Evolutionary conservation across 2,329 filamentous ascomycete genomes (phyloP).

Genomic region (Xylariaceae sp.): DNA sequence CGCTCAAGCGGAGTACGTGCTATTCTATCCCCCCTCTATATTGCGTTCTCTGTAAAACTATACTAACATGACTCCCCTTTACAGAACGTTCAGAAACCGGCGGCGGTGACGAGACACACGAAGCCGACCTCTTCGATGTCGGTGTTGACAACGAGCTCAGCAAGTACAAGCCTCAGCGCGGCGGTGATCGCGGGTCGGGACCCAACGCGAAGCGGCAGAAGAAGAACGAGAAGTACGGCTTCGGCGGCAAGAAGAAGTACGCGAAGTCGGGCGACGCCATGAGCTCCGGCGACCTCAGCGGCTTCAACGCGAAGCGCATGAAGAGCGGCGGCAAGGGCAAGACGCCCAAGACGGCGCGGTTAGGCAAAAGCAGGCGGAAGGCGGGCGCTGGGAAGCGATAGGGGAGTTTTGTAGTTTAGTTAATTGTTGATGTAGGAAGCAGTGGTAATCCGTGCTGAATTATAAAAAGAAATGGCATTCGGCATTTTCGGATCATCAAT

Average conservation of each 20-base stretch:
- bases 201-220: slow-evolving; percentile 74
- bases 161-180: slow-evolving; percentile 40
- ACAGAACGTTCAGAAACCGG: slow-evolving; percentile 75
- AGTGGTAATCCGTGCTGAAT: slow-evolving; percentile 1
- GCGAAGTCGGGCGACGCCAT: slow-evolving; percentile 84
- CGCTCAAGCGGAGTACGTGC: slow-evolving; percentile 82
- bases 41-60: background rate
- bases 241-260: slow-evolving; percentile 91
- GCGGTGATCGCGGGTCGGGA: slow-evolving; percentile 37
- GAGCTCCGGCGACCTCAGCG: slow-evolving; percentile 73
- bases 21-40: background rate
- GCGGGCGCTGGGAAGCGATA: slow-evolving; percentile 37
- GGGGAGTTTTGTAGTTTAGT: background rate
- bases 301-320: slow-evolving; percentile 81
- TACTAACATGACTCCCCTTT: slow-evolving; percentile 8
- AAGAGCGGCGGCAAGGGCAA: slow-evolving; percentile 49
- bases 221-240: slow-evolving; percentile 92
- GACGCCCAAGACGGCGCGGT: slow-evolving; percentile 38
- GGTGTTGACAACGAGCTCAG: slow-evolving; percentile 66
- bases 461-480: slow-evolving; percentile 4
- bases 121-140: slow-evolving; percentile 87
- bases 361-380: slow-evolving; percentile 50
- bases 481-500: background rate
- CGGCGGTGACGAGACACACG: slow-evolving; percentile 58
- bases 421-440: background rate